These are phyloP conservation scores for Fusarium veterinarium DNA, from an alignment of 2,329 filamentous ascomycete species.

Conservation along the genomic window DNA sequence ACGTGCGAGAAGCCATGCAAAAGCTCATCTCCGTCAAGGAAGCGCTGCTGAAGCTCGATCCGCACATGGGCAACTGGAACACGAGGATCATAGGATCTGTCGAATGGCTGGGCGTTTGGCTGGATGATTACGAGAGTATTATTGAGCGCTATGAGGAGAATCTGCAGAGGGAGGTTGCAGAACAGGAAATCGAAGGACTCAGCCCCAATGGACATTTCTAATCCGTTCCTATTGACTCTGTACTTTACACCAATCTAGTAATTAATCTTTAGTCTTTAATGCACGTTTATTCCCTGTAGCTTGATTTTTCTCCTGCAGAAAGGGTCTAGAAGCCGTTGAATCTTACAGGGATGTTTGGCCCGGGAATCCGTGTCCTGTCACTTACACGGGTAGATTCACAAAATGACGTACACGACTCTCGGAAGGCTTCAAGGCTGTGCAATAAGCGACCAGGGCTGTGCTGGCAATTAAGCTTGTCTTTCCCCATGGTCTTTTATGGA, in stretches of 20 bases:
- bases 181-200: slow-evolving; percentile 24
- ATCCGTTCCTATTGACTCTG: neutral
- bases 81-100: slow-evolving; percentile 33
- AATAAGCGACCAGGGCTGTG: slow-evolving; percentile 15
- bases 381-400: neutral
- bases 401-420: slow-evolving; percentile 36
- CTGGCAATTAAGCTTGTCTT: slow-evolving; percentile 33
- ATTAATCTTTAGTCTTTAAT: neutral
- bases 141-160: slow-evolving; percentile 28
- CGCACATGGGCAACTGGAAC: slow-evolving; percentile 32
- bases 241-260: neutral
- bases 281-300: neutral
- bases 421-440: slow-evolving; percentile 1
- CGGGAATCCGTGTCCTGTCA: slow-evolving; percentile 2
- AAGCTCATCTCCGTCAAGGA: slow-evolving; percentile 19
- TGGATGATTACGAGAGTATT: slow-evolving; percentile 31
- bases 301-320: neutral
- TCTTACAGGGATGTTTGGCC: neutral
- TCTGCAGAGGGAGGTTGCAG: slow-evolving; percentile 26
- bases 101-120: slow-evolving; percentile 24
- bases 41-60: slow-evolving; percentile 21
- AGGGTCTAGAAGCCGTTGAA: slow-evolving; percentile 21
- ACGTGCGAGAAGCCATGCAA: slow-evolving; percentile 18
- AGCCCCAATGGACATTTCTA: slow-evolving; percentile 29
- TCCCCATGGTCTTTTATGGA: slow-evolving; percentile 21